Conservation (phyloP, 2,329 filamentous ascomycete species). For the Rutstroemia sydowiana region DNA sequence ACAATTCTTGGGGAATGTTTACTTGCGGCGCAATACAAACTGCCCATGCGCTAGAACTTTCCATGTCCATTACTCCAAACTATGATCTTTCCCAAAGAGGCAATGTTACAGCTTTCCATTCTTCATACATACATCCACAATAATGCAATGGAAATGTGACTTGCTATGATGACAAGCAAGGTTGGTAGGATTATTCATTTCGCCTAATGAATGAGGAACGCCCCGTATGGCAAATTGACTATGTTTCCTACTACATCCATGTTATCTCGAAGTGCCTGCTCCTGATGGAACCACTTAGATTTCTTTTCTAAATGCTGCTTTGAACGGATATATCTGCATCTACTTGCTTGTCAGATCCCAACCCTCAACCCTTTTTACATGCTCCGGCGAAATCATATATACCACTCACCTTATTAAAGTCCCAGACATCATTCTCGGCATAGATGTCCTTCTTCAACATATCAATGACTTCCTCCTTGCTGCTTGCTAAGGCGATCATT, state of each 20-base stretch:
- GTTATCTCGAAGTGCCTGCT: background rate
- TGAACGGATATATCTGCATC: slow-evolving; percentile 45
- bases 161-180: too few relatives aligned
- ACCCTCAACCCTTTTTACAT: background rate
- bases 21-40: too few relatives aligned
- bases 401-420: slow-evolving; percentile 54
- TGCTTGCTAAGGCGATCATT: slow-evolving; percentile 56
- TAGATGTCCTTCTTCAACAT: slow-evolving; percentile 68
- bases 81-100: too few relatives aligned
- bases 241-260: background rate
- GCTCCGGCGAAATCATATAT: background rate
- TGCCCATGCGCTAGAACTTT: too few relatives aligned
- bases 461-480: slow-evolving; percentile 61
- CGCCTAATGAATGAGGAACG: too few relatives aligned
- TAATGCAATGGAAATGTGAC: too few relatives aligned
- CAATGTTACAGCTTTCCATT: too few relatives aligned
- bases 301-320: slow-evolving; percentile 35
- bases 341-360: slow-evolving; percentile 11
- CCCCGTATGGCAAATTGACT: too few relatives aligned
- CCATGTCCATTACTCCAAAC: too few relatives aligned
- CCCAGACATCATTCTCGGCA: slow-evolving; percentile 67
- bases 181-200: too few relatives aligned
- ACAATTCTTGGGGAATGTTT: too few relatives aligned
- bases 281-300: background rate
- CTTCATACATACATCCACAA: too few relatives aligned